phyloP scores from a whole-genome alignment of 768 basidiomycete species.

The Pleurotus djamor region DNA sequence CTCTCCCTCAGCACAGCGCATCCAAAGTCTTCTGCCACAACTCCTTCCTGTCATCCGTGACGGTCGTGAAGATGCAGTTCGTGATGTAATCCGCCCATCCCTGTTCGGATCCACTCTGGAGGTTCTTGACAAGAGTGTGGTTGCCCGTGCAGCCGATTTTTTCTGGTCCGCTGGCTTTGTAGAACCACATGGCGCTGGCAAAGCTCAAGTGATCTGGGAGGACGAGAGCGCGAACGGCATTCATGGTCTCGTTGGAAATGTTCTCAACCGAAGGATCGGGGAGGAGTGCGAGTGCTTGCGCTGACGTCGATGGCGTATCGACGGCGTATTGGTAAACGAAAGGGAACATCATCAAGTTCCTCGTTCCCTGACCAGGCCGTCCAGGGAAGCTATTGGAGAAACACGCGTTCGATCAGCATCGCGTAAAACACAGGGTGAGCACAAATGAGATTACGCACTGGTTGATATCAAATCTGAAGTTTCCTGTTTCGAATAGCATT shows the following conservation, averaged over 20 bases:
- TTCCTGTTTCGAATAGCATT: slow-evolving; percentile 17
- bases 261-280: neutral
- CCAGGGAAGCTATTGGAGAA: slow-evolving; percentile 9
- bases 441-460: slow-evolving; percentile 5
- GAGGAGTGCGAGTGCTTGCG: slow-evolving; percentile 14
- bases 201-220: slow-evolving; percentile 17
- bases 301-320: slow-evolving; percentile 13
- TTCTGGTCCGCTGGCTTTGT: slow-evolving; percentile 12
- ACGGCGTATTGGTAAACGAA: slow-evolving; percentile 21
- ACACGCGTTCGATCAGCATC: too few species aligned
- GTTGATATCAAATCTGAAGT: slow-evolving; percentile 19
- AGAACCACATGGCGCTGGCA: slow-evolving; percentile 22
- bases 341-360: slow-evolving; percentile 19
- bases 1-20: neutral
- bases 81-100: slow-evolving; percentile 20
- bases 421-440: too few species aligned
- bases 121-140: slow-evolving; percentile 13
- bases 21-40: slow-evolving; percentile 13
- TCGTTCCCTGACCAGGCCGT: slow-evolving; percentile 19
- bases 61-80: slow-evolving; percentile 16
- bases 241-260: slow-evolving; percentile 13
- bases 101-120: slow-evolving; percentile 12
- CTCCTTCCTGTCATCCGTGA: slow-evolving; percentile 12
- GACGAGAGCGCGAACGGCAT: slow-evolving; percentile 16
- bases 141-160: slow-evolving; percentile 15